Evolutionary conservation across 805 yeast species (phyloP).

Genomic region (Metschnikowia koreensis): DNA sequence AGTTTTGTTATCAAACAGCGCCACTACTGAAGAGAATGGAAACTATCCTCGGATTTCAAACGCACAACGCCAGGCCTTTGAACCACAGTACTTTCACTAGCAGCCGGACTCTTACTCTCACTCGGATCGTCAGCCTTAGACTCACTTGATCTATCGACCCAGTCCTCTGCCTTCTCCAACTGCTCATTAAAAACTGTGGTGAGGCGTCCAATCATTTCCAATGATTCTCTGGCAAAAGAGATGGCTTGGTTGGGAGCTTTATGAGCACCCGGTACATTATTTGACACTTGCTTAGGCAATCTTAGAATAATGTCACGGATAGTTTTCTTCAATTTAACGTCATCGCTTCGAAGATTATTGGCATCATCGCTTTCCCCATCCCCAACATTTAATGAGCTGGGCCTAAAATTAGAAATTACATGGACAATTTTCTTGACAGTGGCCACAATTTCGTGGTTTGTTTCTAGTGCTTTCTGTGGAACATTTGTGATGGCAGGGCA

Average conservation of each 20-base stretch:
- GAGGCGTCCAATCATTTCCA: conserved; percentile 81
- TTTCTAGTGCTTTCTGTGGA: conserved; percentile 33
- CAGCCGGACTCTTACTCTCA: not conserved
- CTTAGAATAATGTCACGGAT: conserved; percentile 76
- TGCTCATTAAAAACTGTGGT: conserved; percentile 84
- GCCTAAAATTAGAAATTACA: conserved; percentile 75
- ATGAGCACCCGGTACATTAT: conserved; percentile 25
- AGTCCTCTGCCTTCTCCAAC: conserved; percentile 77
- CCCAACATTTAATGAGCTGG: conserved; percentile 28
- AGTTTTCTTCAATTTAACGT: conserved; percentile 50
- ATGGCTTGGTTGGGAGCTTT: conserved; percentile 59
- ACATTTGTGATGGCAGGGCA: conserved; percentile 2
- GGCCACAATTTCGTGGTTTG: conserved; percentile 79
- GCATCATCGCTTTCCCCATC: conserved; percentile 7
- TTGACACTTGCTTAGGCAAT: conserved; percentile 58
- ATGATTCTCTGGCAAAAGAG: conserved; percentile 81
- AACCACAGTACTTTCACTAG: not conserved
- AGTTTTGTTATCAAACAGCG: too few relatives aligned
- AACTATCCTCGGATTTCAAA: conserved; percentile 6
- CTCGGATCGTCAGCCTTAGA: not conserved
- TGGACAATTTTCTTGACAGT: conserved; percentile 88
- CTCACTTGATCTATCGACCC: conserved; percentile 51
- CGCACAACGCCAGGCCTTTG: conserved; percentile 3
- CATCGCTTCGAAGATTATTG: conserved; percentile 11
- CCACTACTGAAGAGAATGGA: not conserved